These are phyloP conservation scores for Clausena lansium DNA, from an alignment of 345 rosid species.

Conservation along the genomic window DNA sequence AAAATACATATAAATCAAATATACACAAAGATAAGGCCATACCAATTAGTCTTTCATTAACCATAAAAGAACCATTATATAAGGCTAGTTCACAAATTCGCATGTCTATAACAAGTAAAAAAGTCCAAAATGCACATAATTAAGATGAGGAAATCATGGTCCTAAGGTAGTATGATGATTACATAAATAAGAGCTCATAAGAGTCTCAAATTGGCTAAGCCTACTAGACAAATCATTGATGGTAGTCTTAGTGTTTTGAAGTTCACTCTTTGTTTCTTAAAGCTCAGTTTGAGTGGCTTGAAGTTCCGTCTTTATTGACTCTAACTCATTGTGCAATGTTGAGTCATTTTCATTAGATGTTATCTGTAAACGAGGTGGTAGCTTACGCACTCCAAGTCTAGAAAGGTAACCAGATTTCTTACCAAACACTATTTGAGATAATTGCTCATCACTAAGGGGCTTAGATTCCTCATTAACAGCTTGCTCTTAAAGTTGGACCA, in stretches of 20 bases:
- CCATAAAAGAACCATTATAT: too few species aligned
- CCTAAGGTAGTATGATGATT: too few species aligned
- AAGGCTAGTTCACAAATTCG: too few species aligned
- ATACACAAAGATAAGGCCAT: too few species aligned
- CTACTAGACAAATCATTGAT: background rate
- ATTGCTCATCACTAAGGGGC: background rate
- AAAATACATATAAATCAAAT: too few species aligned
- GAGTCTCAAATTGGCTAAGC: background rate
- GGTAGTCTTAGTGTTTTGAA: too few species aligned
- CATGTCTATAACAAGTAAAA: too few species aligned
- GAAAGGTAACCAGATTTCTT: background rate
- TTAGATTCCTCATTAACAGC: background rate
- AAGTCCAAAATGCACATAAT: background rate
- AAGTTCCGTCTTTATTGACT: background rate
- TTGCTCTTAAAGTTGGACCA: background rate
- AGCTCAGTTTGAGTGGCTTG: too few species aligned
- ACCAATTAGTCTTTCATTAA: too few species aligned
- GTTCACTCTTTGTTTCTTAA: too few species aligned
- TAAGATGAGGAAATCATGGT: too few species aligned
- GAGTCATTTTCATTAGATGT: background rate
- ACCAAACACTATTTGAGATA: background rate
- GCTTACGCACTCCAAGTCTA: background rate
- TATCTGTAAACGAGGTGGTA: background rate
- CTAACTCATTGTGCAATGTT: background rate
- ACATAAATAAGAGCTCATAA: too few species aligned